Evolutionary conservation across 352 stramenopile species (phyloP).

Genomic region (Globisporangium viniferum): DNA sequence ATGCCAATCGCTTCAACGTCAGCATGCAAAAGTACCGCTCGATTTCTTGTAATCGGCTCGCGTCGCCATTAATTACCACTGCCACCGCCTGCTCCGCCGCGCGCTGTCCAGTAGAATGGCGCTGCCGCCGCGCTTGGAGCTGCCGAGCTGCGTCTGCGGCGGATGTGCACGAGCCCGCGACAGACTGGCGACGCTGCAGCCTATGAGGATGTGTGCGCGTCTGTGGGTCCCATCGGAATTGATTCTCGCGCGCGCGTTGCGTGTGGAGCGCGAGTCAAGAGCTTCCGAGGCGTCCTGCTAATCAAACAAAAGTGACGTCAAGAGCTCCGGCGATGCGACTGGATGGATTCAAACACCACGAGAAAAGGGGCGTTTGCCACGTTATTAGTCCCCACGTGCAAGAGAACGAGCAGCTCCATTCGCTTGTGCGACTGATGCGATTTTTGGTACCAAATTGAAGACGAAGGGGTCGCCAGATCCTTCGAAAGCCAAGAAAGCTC

Average conservation of each 20-base stretch:
- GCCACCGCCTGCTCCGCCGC: neutral
- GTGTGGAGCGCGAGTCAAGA: neutral
- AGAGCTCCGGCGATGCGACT: neutral
- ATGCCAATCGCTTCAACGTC: too few relatives aligned
- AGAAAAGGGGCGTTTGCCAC: neutral
- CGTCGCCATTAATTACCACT: slow-evolving; percentile 4
- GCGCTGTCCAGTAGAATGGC: slow-evolving; percentile 11
- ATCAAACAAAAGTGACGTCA: neutral
- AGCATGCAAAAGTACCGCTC: slow-evolving; percentile 45
- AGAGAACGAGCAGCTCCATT: neutral
- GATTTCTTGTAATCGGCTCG: slow-evolving; percentile 27
- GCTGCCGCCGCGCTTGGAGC: neutral
- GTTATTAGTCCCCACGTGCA: neutral
- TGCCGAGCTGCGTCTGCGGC: slow-evolving; percentile 25
- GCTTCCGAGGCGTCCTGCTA: neutral
- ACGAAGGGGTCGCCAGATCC: too few relatives aligned
- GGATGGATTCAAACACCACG: neutral
- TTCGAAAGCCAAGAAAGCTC: too few relatives aligned
- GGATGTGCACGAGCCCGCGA: slow-evolving; percentile 42
- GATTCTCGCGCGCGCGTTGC: neutral
- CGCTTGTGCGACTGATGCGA: neutral
- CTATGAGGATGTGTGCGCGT: neutral
- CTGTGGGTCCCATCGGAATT: neutral
- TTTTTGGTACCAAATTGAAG: neutral
- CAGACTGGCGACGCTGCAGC: slow-evolving; percentile 5